phyloP scores from a whole-genome alignment of 495 filamentous ascomycete species.

The Aspergillus leporis region DNA sequence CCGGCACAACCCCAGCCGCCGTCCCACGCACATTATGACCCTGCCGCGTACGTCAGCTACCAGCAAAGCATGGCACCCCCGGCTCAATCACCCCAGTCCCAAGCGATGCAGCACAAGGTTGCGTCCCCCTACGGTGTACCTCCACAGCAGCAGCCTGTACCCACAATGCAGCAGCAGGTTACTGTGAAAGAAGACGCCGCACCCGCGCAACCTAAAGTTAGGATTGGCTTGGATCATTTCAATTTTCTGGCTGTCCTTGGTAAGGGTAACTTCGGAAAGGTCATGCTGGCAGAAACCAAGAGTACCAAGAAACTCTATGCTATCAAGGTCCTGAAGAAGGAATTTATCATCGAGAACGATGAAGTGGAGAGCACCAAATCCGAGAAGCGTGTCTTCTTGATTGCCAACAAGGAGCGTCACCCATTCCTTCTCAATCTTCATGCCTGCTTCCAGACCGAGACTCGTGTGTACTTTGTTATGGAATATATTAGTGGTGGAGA shows the following conservation, averaged over 20 bases:
- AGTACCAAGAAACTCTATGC: constrained; percentile 87
- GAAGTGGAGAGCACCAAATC: constrained; percentile 99
- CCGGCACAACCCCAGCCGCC: constrained; percentile 50
- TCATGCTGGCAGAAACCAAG: constrained; percentile 99
- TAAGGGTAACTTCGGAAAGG: constrained; percentile 99
- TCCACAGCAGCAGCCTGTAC: constrained; percentile 47
- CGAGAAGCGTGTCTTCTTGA: constrained; percentile 94
- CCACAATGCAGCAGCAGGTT: constrained; percentile 27
- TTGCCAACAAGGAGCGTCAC: constrained; percentile 97
- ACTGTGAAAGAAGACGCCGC: constrained; percentile 50
- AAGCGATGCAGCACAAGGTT: constrained; percentile 16
- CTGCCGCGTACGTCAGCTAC: constrained; percentile 68
- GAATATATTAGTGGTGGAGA: constrained; percentile 99
- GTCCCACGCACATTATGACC: constrained; percentile 70
- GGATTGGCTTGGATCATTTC: constrained; percentile 97
- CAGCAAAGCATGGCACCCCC: constrained; percentile 35
- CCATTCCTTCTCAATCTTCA: constrained; percentile 95
- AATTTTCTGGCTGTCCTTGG: constrained; percentile 98
- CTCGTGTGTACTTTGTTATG: constrained; percentile 99
- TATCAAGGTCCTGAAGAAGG: constrained; percentile 99
- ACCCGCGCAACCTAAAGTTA: constrained; percentile 65
- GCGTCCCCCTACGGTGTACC: constrained; percentile 34
- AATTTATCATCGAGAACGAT: constrained; percentile 99
- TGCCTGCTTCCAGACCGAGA: constrained; percentile 99
- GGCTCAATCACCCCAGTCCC: constrained; percentile 27